Conservation (phyloP, 1,139 yeast species). For the Pichia sp. region DNA sequence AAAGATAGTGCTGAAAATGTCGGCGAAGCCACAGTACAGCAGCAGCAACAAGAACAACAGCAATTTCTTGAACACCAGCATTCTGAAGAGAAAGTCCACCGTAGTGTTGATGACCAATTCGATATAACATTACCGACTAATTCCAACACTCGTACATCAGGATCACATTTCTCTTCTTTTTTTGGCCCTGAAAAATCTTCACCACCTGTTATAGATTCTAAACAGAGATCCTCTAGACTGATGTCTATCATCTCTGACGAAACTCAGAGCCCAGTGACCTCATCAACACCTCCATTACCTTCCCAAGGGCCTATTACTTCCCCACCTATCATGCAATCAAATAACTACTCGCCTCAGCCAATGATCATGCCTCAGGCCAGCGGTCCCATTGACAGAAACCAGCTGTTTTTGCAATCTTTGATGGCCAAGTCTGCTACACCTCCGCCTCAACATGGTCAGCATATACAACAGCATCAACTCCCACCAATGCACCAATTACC, state of each 20-base stretch:
- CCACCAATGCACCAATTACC: background rate
- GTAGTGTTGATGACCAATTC: conserved; percentile 15
- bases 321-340: background rate
- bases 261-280: background rate
- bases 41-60: background rate
- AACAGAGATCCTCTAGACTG: conserved; percentile 22
- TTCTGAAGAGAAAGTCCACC: background rate
- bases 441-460: conserved; percentile 6
- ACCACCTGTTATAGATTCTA: background rate
- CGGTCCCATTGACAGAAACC: conserved; percentile 32
- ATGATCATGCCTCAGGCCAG: conserved; percentile 3
- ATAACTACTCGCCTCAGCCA: background rate
- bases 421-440: conserved; percentile 5
- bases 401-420: conserved; percentile 52
- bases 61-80: background rate
- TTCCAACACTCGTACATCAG: conserved; percentile 1
- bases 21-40: background rate
- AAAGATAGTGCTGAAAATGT: background rate
- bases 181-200: conserved; percentile 15
- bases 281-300: conserved; percentile 4
- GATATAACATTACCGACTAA: conserved; percentile 5
- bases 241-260: conserved; percentile 21
- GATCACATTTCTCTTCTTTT: conserved; percentile 28
- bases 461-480: background rate
- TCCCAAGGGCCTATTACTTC: background rate